Base-by-base conservation (phyloP, 805 yeast genomes). In the Schwanniomyces vanrijiae region DNA sequence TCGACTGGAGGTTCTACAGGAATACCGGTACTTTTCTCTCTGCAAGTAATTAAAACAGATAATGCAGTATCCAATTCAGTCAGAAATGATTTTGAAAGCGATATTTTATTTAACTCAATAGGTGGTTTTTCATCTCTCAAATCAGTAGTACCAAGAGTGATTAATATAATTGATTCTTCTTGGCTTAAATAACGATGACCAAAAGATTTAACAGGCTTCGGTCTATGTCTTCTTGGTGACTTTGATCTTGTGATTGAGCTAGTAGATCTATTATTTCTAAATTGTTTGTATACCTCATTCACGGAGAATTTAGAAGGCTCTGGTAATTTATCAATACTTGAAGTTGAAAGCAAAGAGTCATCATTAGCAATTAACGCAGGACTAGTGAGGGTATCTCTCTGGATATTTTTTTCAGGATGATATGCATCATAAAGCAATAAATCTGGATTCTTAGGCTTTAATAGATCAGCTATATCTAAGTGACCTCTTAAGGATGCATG, bases 401-500 rank as follows among this genome's bases (percentile, higher is more conserved):
- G 57, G 19, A 60, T 37, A 49, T 68, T 68, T 49, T 69, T 69
- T 35, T 64, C 67, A 5, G 68, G 61, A 37, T 70, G 69, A 42
- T 66, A 60, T 47, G 56, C 73, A 62, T 67, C 74, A 55, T 59
- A 71, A 29, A 57, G 60, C 50, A 61, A 71, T 54, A 63, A 55
- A 48, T 49, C 61, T 13, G 52, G 60, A 53, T 77, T 69, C 3
- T 55, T 47, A 1, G 88, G 88, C 25, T 75, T 75, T 46, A 92
- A 69, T 58, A 81, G 55, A 44, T 81, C 81, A 1, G 94, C 84
- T 31, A 89, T 79, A 2, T 71, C 76, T 48, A 91, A 68, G 62
- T 90, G 96, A 4, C 98, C 98, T 56, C 97, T 77, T 40, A 92
- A 71, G 42, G 89, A 84, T 0, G 97, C 97, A 65, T 92, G 98